Conservation (phyloP, 768 basidiomycete genomes). For the Fistulinella prunicolor region DNA sequence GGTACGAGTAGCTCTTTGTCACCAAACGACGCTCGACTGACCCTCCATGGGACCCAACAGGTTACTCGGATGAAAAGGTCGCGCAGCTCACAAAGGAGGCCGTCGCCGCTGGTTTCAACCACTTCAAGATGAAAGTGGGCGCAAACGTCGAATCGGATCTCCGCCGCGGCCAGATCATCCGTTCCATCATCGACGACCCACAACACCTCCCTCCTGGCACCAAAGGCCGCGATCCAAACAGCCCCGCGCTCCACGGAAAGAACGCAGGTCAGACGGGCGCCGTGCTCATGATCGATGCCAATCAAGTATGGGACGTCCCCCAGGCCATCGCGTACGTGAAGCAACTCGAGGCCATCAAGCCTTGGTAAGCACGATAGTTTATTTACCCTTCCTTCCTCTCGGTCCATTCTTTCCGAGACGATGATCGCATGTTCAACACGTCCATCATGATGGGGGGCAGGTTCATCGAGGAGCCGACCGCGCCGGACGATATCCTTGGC, state of each 20-base stretch:
- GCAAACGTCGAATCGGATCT: slow-evolving; percentile 78
- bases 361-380: slow-evolving; percentile 84
- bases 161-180: slow-evolving; percentile 83
- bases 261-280: slow-evolving; percentile 93
- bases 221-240: slow-evolving; percentile 56
- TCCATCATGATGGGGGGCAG: slow-evolving; percentile 33
- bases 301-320: slow-evolving; percentile 94
- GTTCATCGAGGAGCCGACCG: slow-evolving; percentile 98
- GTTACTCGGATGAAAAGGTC: slow-evolving; percentile 93
- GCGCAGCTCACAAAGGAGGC: slow-evolving; percentile 83
- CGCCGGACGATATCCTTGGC: slow-evolving; percentile 90
- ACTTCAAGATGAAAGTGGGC: slow-evolving; percentile 99
- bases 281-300: slow-evolving; percentile 96
- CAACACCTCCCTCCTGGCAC: slow-evolving; percentile 65
- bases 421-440: neutral
- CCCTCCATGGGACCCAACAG: slow-evolving; percentile 30
- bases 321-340: slow-evolving; percentile 92
- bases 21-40: slow-evolving; percentile 8
- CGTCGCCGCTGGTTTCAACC: slow-evolving; percentile 86
- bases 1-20: slow-evolving; percentile 36
- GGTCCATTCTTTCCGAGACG: too few species aligned
- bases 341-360: slow-evolving; percentile 73
- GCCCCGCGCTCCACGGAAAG: slow-evolving; percentile 72
- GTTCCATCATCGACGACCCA: slow-evolving; percentile 94
- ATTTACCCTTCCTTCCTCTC: too few species aligned